Evolutionary conservation across 2,329 filamentous ascomycete species (phyloP), one percentile per base, ranked within the genome.

Genomic region (Penicillium italicum): DNA sequence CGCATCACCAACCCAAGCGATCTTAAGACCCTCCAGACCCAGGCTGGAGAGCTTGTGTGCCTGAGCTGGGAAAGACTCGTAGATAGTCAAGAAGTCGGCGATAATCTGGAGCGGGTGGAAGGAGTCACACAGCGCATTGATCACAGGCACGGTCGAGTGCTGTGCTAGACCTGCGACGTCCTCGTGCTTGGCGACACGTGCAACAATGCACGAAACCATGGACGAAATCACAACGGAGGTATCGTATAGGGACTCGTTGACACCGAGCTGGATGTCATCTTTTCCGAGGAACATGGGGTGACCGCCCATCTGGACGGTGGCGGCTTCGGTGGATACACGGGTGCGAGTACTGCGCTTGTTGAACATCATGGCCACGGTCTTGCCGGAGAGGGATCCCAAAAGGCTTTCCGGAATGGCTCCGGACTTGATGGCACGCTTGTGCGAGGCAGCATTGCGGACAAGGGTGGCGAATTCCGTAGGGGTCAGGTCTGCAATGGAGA

Each of bases 271-370:
- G 60, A 99, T 99, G 71, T 99, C 94, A 53, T 95, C 88, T 71
- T 92, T 94, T 67, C 92, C 91, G 56, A 99, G 76, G 72, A 99
- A 99, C 92, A 99, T 97, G 22, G 94, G 87, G 67, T 96, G 89
- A 0, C 93, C 94, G 36, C 92, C 91, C 80, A 99, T 83, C 57
- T 90, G 80, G n/a, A 88, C 84, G 36, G 97, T 86, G 12, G 94
- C 94, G 8, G 88, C 88, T 79, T 99, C 94, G 1, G 92, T 97
- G 1, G 91, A 96, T 31, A 99, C 87, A 59, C 94, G 86, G 12
- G 94, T 99, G 57, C 94, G 85, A 12, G 94, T 99, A 67, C 89
- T 95, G 64, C 92, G 86, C 79, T 99, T 99, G 81, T 83, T 95
- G 80, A 99, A 99, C 81, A 95, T 90, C 86, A 99, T 88, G 63